A percentile compares a stretch with the other conserved stretches of the same genome.
phyloP scores from a whole-genome alignment of 2,329 filamentous ascomycete genomes.

The Didymella segeticola region DNA sequence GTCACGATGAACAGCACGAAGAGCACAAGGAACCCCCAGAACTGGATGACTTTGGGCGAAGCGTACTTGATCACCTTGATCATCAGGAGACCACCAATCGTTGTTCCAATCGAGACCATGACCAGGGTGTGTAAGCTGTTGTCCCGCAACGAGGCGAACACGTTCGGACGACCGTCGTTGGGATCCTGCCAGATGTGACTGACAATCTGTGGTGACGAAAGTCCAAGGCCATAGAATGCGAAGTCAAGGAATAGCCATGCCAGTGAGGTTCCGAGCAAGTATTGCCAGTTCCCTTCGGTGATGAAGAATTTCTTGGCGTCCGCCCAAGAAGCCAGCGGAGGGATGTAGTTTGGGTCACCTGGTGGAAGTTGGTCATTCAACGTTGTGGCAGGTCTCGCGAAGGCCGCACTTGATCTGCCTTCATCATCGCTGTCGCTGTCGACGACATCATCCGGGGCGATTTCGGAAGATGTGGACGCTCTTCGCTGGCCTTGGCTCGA shows the following conservation, averaged over 20 bases:
- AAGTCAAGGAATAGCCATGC: conserved; percentile 48
- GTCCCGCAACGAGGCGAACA: conserved; percentile 34
- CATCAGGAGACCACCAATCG: conserved; percentile 40
- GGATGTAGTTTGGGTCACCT: conserved; percentile 57
- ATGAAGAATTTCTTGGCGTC: conserved; percentile 46
- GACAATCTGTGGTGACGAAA: conserved; percentile 46
- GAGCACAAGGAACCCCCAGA: conserved; percentile 43
- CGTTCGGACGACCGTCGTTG: conserved; percentile 19
- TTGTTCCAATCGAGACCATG: conserved; percentile 44
- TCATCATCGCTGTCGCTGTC: conserved; percentile 37
- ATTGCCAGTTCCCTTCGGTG: conserved; percentile 46
- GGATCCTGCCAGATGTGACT: conserved; percentile 42
- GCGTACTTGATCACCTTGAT: conserved; percentile 45
- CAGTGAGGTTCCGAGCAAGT: conserved; percentile 46
- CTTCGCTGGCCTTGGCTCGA: conserved; percentile 16
- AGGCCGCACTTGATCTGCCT: conserved; percentile 16
- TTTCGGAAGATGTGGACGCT: conserved; percentile 35
- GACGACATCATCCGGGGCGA: conserved; percentile 35
- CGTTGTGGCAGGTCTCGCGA: conserved; percentile 4
- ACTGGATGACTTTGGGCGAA: conserved; percentile 42
- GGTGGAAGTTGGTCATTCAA: conserved; percentile 23
- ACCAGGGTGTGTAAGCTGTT: conserved; percentile 43
- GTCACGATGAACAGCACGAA: conserved; percentile 44
- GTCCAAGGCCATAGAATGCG: conserved; percentile 46
- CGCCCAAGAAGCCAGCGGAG: conserved; percentile 40